phyloP scores from a whole-genome alignment of 768 basidiomycete genomes.

The Collybia sp. region DNA sequence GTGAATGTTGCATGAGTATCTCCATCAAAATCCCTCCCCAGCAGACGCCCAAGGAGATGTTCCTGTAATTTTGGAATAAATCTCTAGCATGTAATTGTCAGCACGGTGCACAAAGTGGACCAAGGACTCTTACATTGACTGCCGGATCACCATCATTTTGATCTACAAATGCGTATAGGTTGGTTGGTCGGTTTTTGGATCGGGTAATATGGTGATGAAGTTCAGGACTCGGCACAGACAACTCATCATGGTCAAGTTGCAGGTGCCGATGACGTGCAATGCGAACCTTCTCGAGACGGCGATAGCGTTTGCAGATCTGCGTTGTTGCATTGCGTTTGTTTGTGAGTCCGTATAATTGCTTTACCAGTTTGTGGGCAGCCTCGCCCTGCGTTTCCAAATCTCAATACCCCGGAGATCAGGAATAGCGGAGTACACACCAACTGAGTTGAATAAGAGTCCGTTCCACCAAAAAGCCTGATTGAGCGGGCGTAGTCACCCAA shows the following conservation, averaged over 20 bases:
- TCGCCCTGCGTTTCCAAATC: slow-evolving; percentile 23
- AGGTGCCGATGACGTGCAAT: too few relatives aligned
- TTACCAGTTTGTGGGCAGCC: slow-evolving; percentile 26
- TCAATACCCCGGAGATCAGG: neutral
- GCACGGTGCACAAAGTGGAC: neutral
- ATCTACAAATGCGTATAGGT: slow-evolving; percentile 2
- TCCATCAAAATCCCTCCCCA: slow-evolving; percentile 12
- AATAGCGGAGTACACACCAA: slow-evolving; percentile 13
- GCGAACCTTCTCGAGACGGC: neutral
- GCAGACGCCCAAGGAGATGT: slow-evolving; percentile 22
- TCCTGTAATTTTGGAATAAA: slow-evolving; percentile 22
- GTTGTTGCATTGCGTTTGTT: slow-evolving; percentile 20
- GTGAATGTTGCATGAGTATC: slow-evolving; percentile 9
- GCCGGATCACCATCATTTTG: slow-evolving; percentile 5
- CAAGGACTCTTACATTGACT: slow-evolving; percentile 1
- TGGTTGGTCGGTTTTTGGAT: neutral
- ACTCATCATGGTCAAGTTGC: too few relatives aligned
- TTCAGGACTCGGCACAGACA: neutral
- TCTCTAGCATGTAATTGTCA: slow-evolving; percentile 20
- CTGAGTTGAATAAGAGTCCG: slow-evolving; percentile 26
- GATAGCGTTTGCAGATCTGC: slow-evolving; percentile 17
- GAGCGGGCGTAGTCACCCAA: slow-evolving; percentile 20
- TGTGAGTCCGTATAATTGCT: slow-evolving; percentile 24
- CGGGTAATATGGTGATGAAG: slow-evolving; percentile 4
- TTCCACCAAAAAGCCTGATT: slow-evolving; percentile 17